Conservation (phyloP, 2,329 filamentous ascomycete genomes). For the Coniochaeta sp. region DNA sequence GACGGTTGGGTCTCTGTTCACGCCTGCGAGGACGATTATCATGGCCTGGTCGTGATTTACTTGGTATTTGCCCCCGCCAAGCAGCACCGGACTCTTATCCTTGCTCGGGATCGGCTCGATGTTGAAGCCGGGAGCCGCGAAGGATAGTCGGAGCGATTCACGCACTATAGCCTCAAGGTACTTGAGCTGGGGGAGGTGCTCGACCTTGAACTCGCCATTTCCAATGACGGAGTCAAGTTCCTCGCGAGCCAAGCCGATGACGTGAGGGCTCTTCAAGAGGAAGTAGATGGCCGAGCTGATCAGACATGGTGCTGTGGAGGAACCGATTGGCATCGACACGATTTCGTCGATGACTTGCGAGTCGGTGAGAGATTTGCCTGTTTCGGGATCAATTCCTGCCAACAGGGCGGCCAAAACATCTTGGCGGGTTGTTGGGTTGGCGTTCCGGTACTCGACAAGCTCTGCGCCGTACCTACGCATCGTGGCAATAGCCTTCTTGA, state of each 20-base stretch:
- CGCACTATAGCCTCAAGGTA: slow-evolving; percentile 48
- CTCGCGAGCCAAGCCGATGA: slow-evolving; percentile 38
- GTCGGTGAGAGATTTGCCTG: slow-evolving; percentile 48
- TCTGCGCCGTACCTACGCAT: slow-evolving; percentile 49
- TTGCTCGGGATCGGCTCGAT: slow-evolving; percentile 35
- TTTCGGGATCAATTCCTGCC: slow-evolving; percentile 51
- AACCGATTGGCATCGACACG: slow-evolving; percentile 57
- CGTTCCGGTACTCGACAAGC: slow-evolving; percentile 47
- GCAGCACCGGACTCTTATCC: slow-evolving; percentile 34
- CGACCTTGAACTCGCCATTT: slow-evolving; percentile 30
- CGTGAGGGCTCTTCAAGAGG: slow-evolving; percentile 41
- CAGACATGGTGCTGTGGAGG: slow-evolving; percentile 39
- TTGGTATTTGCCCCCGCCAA: slow-evolving; percentile 40
- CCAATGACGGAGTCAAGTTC: slow-evolving; percentile 48
- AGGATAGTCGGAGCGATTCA: slow-evolving; percentile 46
- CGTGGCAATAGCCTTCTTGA: slow-evolving; percentile 41
- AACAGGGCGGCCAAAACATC: slow-evolving; percentile 56
- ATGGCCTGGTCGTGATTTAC: slow-evolving; percentile 39
- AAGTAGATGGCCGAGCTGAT: slow-evolving; percentile 39
- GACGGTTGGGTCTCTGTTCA: slow-evolving; percentile 39
- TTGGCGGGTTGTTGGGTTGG: slow-evolving; percentile 44
- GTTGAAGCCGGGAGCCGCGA: slow-evolving; percentile 47
- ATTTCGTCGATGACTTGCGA: slow-evolving; percentile 61
- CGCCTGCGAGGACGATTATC: slow-evolving; percentile 40
- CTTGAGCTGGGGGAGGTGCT: slow-evolving; percentile 41